Base-by-base conservation (phyloP, 257 asterid species). In the Striga asiatica region DNA sequence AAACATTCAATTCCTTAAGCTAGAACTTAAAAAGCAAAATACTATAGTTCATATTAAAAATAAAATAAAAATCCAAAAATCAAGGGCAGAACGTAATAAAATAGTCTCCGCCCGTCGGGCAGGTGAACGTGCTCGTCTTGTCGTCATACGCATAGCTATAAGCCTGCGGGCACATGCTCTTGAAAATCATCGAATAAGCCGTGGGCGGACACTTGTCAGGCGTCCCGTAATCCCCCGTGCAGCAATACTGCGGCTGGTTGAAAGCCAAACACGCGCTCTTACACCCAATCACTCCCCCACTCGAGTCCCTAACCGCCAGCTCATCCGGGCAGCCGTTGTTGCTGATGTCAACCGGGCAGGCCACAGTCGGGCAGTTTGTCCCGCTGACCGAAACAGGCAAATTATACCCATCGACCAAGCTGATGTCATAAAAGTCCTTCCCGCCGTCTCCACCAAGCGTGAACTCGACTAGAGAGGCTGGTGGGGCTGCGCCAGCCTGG, bases 121-220 rank as follows among this genome's bases (percentile, higher is more conserved):
- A 74, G 0, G 91, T 81, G 42, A 71, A 76, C 17, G 73, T 73
- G 73, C 81, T 76, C 2, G 68, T 23, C 13, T 10, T 2, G 54
- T 81, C 91, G 31, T 81, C 91, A 8, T 54, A 81, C 16, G 85
- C 85, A 35, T 81, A 81, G 52, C 83, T 78, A 53, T 81, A 81
- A 2, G 86, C 81, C 32, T 71, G 73, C 3, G 81, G 91, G 13
- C 86, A 81, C 4, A 8, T 22, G 1, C 52, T n/a, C 64, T 76
- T 78, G 24, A 81, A 74, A 0, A 66, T 21, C 17, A 23, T 47
- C 6, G 91, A 74, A 37, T 69, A 81, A 2, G 0, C 34, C 0
- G 82, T 69, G 0, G 86, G 77, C 39, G 38, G 27, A 68, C 86
- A 81, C 0, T 62, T 76, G 0, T 17, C 28, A 10, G 91, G 80